Evolutionary conservation across 2,329 filamentous ascomycete genomes (phyloP), one percentile per base, ranked within the genome.

Genomic region (Exophiala aquamarina): DNA sequence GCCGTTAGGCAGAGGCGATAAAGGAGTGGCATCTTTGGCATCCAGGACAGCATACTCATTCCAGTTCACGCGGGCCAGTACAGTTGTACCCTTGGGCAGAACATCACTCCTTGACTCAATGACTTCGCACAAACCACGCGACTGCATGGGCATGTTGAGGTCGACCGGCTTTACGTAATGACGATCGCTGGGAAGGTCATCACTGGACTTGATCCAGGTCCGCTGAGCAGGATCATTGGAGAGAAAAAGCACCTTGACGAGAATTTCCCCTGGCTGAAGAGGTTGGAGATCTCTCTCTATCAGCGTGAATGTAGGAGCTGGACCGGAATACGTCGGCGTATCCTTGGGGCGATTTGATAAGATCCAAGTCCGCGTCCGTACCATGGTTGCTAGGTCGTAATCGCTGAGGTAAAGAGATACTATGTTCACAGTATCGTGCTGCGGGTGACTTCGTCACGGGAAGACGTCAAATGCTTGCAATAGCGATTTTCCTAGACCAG

Each of bases 211-310:
- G 50, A 78, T 76, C 74, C 74, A 78, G 41, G 66, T 67, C 46
- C 75, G 69, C 58, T 77, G 73, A 5, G 73, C 75, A 2, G 75
- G 75, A 60, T 78, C 75, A 50, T 77, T 78, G 51, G 72, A 75
- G 41, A 78, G 57, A 58, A 69, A 75, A 17, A 70, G 55, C 3
- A 64, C 61, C 61, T 76, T 72, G 44, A 76, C 47, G 19, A 78
- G 68, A 48, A 74, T 60, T 59, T 77, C 63, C 42, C 67, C 61
- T 6, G 66, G 47, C 23, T 63, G 58, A 9, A 67, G 64, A 2
- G 14, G 8, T 9, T 41, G 48, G 15, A 54, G 41, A 11, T 35
- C 26, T 23, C 29, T 36, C 8, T 18, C 38, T 37, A 38, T 34
- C 21, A 52, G 48, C 18, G 19, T 33, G 41, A 54, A 52, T 15